phyloP scores from a whole-genome alignment of 352 stramenopile genomes.

The Pseudoperonospora humuli region DNA sequence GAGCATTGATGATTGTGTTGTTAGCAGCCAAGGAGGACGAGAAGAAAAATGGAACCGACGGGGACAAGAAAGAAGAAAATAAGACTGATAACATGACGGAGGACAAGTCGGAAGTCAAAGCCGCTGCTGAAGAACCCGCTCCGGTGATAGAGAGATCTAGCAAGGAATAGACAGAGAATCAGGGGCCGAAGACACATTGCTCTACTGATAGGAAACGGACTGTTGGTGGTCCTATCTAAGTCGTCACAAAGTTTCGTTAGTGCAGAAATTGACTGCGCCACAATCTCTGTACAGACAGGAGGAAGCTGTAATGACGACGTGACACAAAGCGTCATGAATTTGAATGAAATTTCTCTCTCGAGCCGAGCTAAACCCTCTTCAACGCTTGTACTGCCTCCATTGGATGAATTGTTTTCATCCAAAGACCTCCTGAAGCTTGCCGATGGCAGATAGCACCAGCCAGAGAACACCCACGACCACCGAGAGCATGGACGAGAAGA shows the following conservation, averaged over 20 bases:
- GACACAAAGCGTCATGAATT: slow-evolving; percentile 12
- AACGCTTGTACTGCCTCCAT: slow-evolving; percentile 20
- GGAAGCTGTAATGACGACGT: slow-evolving; percentile 8
- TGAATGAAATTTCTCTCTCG: slow-evolving; percentile 20
- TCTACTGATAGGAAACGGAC: no score
- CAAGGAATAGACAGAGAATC: slow-evolving; percentile 19
- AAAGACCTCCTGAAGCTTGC: slow-evolving; percentile 77
- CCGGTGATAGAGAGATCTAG: slow-evolving; percentile 9
- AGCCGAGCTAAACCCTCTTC: slow-evolving; percentile 9
- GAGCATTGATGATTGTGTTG: slow-evolving; percentile 3
- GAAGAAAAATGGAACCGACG: slow-evolving; percentile 8
- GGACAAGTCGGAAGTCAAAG: slow-evolving; percentile 20
- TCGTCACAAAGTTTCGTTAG: no score
- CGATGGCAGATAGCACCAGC: slow-evolving; percentile 64
- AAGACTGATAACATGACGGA: slow-evolving; percentile 10
- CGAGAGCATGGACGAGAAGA: slow-evolving; percentile 82
- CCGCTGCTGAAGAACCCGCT: slow-evolving; percentile 11
- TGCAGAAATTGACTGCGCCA: neutral
- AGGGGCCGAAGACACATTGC: neutral
- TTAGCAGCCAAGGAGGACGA: slow-evolving; percentile 15
- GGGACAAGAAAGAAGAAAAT: slow-evolving; percentile 3
- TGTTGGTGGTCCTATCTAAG: no score
- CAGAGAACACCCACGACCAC: slow-evolving; percentile 76
- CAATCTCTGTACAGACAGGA: slow-evolving; percentile 1
- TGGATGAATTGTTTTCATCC: slow-evolving; percentile 30